Evolutionary conservation across 139 green algal species (phyloP).

Genomic region (Chlamydomonas applanata): DNA sequence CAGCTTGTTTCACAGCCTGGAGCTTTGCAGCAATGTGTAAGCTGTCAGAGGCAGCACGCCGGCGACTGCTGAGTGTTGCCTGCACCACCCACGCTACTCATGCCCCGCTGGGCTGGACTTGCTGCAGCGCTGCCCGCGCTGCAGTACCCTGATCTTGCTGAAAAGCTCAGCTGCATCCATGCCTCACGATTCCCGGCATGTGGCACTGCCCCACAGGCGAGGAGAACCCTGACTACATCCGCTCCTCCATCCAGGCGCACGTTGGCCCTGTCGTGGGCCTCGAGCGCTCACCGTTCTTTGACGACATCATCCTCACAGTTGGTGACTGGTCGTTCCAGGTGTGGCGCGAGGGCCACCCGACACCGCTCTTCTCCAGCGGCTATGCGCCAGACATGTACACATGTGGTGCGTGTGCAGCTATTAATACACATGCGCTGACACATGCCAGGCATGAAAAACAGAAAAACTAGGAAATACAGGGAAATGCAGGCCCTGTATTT

Average conservation of each 20-base stretch:
- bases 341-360: slow-evolving; percentile 36
- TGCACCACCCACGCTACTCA: too few species aligned
- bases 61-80: too few species aligned
- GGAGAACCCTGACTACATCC: slow-evolving; percentile 67
- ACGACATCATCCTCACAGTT: slow-evolving; percentile 70
- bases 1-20: too few species aligned
- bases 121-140: too few species aligned
- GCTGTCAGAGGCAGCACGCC: too few species aligned
- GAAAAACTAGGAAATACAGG: not conserved
- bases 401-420: slow-evolving; percentile 36
- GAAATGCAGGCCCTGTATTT: too few species aligned
- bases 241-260: slow-evolving; percentile 44
- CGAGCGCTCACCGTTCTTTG: slow-evolving; percentile 78
- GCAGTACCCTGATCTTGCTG: too few species aligned
- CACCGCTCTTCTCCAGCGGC: slow-evolving; percentile 63
- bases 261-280: slow-evolving; percentile 57
- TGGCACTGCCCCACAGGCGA: slow-evolving; percentile 24
- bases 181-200: too few species aligned
- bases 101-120: too few species aligned
- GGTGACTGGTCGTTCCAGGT: slow-evolving; percentile 78
- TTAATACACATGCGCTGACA: not conserved
- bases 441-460: not conserved
- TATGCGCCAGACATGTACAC: slow-evolving; percentile 67
- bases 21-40: too few species aligned
- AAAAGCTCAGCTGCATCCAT: too few species aligned